A percentile compares a stretch with the other conserved stretches of the same genome.
Conservation (phyloP, 129 eudicot genomes). For the Daucus carota region DH1_v3.0 NC_030382.2:46961501-46962000, state of each 20-base stretch:
- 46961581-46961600: not conserved
- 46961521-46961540: not conserved
- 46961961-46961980: slow-evolving; percentile 13
- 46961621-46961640: not conserved
- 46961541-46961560: not conserved
- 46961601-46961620: too few species aligned
- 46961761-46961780: not conserved
- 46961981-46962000: slow-evolving; percentile 80
- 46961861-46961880: not conserved
- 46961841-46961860: not conserved
- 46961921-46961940: not conserved
- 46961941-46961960: not conserved
- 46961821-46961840: not conserved
- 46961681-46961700: not conserved
- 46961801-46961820: not conserved
- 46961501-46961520: not conserved
- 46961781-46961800: not conserved
- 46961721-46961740: not conserved
- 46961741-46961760: not conserved
- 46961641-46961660: not conserved
- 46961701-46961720: not conserved
- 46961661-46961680: not conserved
- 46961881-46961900: not conserved
- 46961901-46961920: not conserved
- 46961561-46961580: not conserved